Conservation (phyloP, 345 rosid species). For the Sisymbrium irio region DNA sequence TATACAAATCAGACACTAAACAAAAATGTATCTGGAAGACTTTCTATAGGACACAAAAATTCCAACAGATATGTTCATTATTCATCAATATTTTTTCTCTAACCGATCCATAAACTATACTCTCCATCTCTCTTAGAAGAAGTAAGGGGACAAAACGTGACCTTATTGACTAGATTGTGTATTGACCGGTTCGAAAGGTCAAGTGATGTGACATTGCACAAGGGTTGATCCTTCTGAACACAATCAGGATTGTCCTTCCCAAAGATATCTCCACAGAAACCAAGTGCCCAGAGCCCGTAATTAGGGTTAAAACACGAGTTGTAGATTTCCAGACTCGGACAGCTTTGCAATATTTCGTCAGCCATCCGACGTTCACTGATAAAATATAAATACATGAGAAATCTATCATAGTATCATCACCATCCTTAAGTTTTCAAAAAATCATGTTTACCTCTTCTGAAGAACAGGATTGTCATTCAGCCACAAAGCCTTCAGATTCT, state of each 20-base stretch:
- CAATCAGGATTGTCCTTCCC: conserved; percentile 64
- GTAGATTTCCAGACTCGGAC: conserved; percentile 71
- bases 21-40: not conserved
- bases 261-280: conserved; percentile 66
- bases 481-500: conserved; percentile 79
- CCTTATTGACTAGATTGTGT: conserved; percentile 72
- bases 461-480: conserved; percentile 73
- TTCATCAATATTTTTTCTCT: too few species aligned
- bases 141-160: conserved; percentile 15
- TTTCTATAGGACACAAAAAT: too few species aligned
- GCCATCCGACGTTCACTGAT: conserved; percentile 49
- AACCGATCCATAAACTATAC: not conserved
- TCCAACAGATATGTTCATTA: too few species aligned
- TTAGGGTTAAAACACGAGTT: conserved; percentile 67
- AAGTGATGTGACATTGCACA: conserved; percentile 62
- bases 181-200: conserved; percentile 74
- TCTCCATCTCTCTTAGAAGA: not conserved
- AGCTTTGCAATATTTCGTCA: conserved; percentile 54
- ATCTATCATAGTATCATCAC: not conserved
- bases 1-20: conserved; percentile 2
- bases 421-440: not conserved
- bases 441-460: conserved; percentile 47
- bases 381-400: conserved; percentile 23
- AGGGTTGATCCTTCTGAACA: conserved; percentile 38
- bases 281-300: conserved; percentile 85